Evolutionary conservation across 192 early-diverging fungal species (phyloP).

Genomic region (Backusella westeae): DNA sequence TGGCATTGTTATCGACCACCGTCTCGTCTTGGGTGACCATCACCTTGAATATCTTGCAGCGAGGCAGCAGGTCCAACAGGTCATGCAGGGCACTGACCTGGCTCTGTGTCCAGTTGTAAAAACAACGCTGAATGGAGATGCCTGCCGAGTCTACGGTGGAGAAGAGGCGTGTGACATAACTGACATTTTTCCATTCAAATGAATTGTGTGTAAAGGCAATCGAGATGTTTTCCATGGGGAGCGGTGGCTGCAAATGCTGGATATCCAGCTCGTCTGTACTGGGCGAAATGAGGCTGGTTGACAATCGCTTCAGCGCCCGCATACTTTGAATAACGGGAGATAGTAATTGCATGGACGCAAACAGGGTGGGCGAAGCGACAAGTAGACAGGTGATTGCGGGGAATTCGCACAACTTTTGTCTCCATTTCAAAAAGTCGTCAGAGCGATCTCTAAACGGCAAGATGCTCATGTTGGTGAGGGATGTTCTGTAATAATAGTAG

Average conservation of each 20-base stretch:
- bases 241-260: neutral
- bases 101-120: neutral
- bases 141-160: neutral
- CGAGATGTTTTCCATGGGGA: neutral
- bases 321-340: neutral
- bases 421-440: conserved; percentile 1
- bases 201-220: neutral
- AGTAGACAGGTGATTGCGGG: neutral
- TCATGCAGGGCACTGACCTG: neutral
- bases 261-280: neutral
- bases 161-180: neutral
- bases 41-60: neutral
- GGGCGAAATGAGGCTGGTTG: neutral
- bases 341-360: neutral
- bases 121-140: neutral
- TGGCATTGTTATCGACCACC: neutral
- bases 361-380: neutral
- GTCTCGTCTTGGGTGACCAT: neutral
- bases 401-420: neutral
- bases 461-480: neutral
- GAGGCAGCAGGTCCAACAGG: neutral
- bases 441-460: neutral
- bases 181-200: conserved; percentile 1
- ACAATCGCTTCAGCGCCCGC: neutral
- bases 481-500: neutral